These are phyloP conservation scores for Wickerhamomyces rabaulensis DNA, from an alignment of 805 yeast genomes.

Conservation along the genomic window DNA sequence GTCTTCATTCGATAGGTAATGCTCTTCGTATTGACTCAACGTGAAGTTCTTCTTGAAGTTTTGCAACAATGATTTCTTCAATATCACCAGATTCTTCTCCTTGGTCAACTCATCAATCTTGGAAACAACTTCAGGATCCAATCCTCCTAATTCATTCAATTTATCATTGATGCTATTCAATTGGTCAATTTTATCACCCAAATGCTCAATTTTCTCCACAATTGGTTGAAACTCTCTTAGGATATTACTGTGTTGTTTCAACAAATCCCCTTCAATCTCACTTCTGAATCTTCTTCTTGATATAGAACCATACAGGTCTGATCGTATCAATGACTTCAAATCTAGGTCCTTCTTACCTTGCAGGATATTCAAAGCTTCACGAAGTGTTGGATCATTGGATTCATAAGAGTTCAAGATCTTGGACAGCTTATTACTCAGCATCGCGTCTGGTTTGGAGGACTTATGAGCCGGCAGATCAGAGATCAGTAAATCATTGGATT, in stretches of 20 bases:
- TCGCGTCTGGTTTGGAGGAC: constrained; percentile 16
- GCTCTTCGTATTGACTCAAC: constrained; percentile 67
- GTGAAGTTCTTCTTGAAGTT: constrained; percentile 60
- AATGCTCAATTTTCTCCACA: constrained; percentile 34
- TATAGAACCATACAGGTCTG: constrained; percentile 49
- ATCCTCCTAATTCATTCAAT: constrained; percentile 9
- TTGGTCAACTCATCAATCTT: constrained; percentile 16
- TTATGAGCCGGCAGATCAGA: constrained; percentile 9
- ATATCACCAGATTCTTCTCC: constrained; percentile 15
- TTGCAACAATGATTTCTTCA: constrained; percentile 48
- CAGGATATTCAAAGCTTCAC: constrained; percentile 29
- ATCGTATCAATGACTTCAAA: constrained; percentile 16
- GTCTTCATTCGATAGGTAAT: constrained; percentile 39
- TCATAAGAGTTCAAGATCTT: constrained; percentile 29
- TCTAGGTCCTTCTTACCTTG: constrained; percentile 29
- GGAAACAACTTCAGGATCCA: constrained; percentile 12
- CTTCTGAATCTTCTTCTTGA: constrained; percentile 56
- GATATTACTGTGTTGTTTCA: constrained; percentile 49
- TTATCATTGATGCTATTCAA: constrained; percentile 14
- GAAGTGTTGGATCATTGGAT: constrained; percentile 25
- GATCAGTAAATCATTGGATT: constrained; percentile 2
- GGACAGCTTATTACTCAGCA: constrained; percentile 30
- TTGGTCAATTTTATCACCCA: constrained; percentile 16
- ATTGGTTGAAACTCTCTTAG: constrained; percentile 40
- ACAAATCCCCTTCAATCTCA: constrained; percentile 53